phyloP scores from a whole-genome alignment of 1,284 basidiomycete species.

The Apiotrichum sp. region DNA sequence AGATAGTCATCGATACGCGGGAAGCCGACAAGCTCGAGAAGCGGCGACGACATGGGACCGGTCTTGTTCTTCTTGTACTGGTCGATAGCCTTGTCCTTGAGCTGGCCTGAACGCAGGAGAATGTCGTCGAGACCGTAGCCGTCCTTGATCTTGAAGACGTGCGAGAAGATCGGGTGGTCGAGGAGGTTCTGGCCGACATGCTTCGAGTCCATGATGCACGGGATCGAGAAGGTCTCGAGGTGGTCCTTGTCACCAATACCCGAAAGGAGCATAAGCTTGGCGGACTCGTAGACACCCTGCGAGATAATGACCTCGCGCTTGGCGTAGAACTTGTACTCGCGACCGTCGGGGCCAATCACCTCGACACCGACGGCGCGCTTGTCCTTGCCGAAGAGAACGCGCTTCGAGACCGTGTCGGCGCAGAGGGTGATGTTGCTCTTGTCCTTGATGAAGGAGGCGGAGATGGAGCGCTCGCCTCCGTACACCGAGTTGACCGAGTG shows the following conservation, averaged over 20 bases:
- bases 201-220: constrained; percentile 35
- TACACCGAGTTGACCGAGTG: constrained; percentile 10
- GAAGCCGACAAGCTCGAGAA: constrained; percentile 14
- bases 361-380: constrained; percentile 11
- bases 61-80: constrained; percentile 10
- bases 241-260: constrained; percentile 7
- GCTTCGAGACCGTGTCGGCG: constrained; percentile 7
- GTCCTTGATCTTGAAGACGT: constrained; percentile 18
- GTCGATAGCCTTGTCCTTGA: not conserved
- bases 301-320: constrained; percentile 12
- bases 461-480: constrained; percentile 7
- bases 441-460: constrained; percentile 5
- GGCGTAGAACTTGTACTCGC: constrained; percentile 13
- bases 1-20: constrained; percentile 12
- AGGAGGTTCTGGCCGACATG: constrained; percentile 71
- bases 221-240: constrained; percentile 14
- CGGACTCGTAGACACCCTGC: constrained; percentile 12
- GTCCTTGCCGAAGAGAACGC: constrained; percentile 7
- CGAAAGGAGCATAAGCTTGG: constrained; percentile 13
- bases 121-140: constrained; percentile 13
- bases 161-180: constrained; percentile 52
- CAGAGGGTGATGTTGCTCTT: constrained; percentile 11
- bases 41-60: constrained; percentile 2
- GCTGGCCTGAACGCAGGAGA: constrained; percentile 2
- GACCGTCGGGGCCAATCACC: constrained; percentile 10